phyloP scores from a whole-genome alignment of 176 grass and related monocot species.

The Tillandsia leiboldiana region DNA sequence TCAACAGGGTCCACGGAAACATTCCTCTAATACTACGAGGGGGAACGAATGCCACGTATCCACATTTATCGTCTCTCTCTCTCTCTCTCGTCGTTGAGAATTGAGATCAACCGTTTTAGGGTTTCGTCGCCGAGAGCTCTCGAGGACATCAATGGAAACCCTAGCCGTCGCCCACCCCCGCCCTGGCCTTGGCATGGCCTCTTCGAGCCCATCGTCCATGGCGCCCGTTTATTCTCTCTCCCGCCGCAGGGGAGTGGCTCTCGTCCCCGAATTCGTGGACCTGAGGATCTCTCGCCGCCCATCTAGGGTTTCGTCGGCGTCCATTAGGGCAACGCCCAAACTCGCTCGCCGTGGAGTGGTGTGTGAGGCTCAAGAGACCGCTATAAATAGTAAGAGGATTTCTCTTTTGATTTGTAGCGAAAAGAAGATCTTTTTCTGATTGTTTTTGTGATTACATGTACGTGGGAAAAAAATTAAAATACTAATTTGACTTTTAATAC shows the following conservation, averaged over 20 bases:
- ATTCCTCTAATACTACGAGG: too few relatives aligned
- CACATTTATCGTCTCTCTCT: too few relatives aligned
- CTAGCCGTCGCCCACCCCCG: neutral
- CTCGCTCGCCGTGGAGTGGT: neutral
- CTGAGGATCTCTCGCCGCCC: neutral
- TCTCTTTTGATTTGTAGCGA: neutral
- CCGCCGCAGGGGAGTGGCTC: neutral
- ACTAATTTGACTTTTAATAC: too few relatives aligned
- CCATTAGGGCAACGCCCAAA: neutral
- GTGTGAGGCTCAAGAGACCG: conserved; percentile 9
- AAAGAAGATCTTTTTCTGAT: too few relatives aligned
- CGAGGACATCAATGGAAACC: neutral
- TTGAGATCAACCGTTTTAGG: too few relatives aligned
- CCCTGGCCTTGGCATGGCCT: neutral
- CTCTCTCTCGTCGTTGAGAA: too few relatives aligned
- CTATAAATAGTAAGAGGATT: conserved; percentile 3
- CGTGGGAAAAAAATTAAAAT: too few relatives aligned
- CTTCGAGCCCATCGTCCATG: neutral
- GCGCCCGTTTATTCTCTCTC: neutral
- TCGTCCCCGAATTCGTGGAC: neutral
- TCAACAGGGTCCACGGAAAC: too few relatives aligned
- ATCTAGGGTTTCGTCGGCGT: neutral
- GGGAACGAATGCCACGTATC: too few relatives aligned
- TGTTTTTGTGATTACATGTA: too few relatives aligned
- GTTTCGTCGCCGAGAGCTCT: too few relatives aligned